Evolutionary conservation across 73 alveolate genomes (phyloP).

Genomic region (Tetrahymena malaccensis): DNA sequence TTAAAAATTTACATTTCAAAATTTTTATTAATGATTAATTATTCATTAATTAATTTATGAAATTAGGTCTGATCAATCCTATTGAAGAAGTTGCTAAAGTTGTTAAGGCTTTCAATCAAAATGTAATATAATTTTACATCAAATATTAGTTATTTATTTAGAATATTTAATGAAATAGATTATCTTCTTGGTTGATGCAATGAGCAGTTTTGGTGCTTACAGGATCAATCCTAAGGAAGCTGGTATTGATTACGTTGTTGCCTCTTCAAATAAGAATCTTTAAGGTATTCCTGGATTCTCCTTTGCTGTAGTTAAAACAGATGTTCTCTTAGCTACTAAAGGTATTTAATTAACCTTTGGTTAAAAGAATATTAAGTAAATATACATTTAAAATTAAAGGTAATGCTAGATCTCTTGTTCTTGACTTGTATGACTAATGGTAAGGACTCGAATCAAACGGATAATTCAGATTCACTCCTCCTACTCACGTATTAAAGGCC

Average conservation of each 20-base stretch:
- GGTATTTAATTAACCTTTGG: neutral
- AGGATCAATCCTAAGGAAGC: constrained; percentile 30
- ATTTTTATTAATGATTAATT: neutral
- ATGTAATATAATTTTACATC: neutral
- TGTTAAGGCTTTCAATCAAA: neutral
- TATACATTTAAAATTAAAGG: constrained; percentile 33
- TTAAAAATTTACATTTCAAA: neutral
- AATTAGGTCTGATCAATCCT: neutral
- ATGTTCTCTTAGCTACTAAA: neutral
- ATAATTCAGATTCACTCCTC: constrained; percentile 63
- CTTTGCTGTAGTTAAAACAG: constrained; percentile 40
- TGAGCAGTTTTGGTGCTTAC: constrained; percentile 56
- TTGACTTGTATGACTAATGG: constrained; percentile 57
- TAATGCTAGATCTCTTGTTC: constrained; percentile 42
- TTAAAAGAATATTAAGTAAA: neutral
- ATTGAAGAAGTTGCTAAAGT: constrained; percentile 1
- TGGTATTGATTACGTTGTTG: constrained; percentile 37
- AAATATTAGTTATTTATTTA: neutral
- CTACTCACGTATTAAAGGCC: constrained; percentile 57
- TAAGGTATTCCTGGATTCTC: constrained; percentile 64
- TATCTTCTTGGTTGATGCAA: constrained; percentile 53
- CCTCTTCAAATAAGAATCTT: constrained; percentile 51
- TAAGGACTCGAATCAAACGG: constrained; percentile 29
- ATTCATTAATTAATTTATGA: neutral
- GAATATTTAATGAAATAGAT: neutral